phyloP scores from a whole-genome alignment of 1,139 yeast genomes.

The Hemisphaericaspora subhashii region DNA sequence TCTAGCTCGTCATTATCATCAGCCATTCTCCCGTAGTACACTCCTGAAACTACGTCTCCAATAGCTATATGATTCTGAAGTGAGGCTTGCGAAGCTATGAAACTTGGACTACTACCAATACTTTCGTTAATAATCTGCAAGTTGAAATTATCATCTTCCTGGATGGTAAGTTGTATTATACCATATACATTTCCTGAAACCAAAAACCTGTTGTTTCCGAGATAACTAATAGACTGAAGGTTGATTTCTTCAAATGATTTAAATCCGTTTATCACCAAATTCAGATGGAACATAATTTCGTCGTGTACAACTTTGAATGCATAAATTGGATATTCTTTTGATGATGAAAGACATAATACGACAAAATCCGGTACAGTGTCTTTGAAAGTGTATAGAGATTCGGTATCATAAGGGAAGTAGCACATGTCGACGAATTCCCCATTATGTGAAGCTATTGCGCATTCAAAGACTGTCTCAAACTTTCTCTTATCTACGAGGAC shows the following conservation, averaged over 20 bases:
- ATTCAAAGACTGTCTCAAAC: conserved; percentile 3
- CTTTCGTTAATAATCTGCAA: background rate
- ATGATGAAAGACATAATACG: conserved; percentile 7
- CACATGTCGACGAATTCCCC: conserved; percentile 9
- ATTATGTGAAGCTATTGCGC: background rate
- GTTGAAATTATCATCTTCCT: background rate
- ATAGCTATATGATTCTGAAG: background rate
- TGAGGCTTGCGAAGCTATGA: background rate
- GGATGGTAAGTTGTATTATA: background rate
- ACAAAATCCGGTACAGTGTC: background rate
- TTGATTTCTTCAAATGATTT: background rate
- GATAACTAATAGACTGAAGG: background rate
- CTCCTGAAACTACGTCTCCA: conserved; percentile 3
- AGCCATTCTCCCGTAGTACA: background rate
- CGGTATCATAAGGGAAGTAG: background rate
- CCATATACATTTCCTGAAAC: background rate
- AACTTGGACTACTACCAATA: background rate
- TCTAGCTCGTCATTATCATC: background rate
- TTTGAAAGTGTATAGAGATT: too few species aligned
- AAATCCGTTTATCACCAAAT: background rate
- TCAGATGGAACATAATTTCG: background rate
- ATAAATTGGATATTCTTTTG: conserved; percentile 1
- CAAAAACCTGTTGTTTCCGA: background rate
- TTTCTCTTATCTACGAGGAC: conserved; percentile 5
- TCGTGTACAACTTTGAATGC: conserved; percentile 6